Percentiles rank a stretch among this genome's conserved stretches.
Conservation (phyloP, 345 rosid genomes). For the Anastatica hierochuntica region DNA sequence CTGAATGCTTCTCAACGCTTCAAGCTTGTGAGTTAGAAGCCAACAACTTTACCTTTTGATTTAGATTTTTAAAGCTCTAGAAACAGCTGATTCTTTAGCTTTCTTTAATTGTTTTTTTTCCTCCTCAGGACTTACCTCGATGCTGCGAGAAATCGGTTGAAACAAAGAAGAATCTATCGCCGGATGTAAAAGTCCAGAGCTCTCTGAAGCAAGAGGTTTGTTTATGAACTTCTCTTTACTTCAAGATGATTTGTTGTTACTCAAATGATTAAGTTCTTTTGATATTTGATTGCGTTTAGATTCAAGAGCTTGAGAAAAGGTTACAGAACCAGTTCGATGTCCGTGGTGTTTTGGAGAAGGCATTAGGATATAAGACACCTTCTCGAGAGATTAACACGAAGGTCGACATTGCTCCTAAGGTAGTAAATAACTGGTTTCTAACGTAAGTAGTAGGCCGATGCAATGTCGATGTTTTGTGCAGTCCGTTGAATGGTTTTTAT, state of each 20-base stretch:
- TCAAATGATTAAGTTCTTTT: neutral
- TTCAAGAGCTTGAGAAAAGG: slow-evolving; percentile 79
- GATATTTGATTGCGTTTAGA: slow-evolving; percentile 37
- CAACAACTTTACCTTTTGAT: neutral
- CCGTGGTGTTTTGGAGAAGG: slow-evolving; percentile 69
- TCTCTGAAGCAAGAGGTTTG: slow-evolving; percentile 85
- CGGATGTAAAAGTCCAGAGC: slow-evolving; percentile 36
- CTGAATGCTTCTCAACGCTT: slow-evolving; percentile 35
- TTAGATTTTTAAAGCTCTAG: neutral
- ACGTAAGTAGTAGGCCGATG: neutral
- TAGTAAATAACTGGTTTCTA: neutral
- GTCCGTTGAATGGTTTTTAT: neutral
- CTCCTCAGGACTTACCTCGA: slow-evolving; percentile 44
- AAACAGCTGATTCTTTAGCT: neutral
- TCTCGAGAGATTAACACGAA: slow-evolving; percentile 34
- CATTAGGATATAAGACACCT: slow-evolving; percentile 58
- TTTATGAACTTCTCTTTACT: neutral
- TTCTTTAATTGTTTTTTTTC: neutral
- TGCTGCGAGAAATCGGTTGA: slow-evolving; percentile 30
- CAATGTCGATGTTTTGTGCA: neutral
- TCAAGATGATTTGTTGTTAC: neutral
- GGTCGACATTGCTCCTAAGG: slow-evolving; percentile 29
- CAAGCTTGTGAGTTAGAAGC: slow-evolving; percentile 47
- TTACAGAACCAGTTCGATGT: slow-evolving; percentile 76
- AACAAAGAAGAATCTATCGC: slow-evolving; percentile 37